Percentiles rank a stretch among this genome's conserved stretches.
Evolutionary conservation across 2,329 filamentous ascomycete species (phyloP).

Genomic region (Plenodomus biglobosus): DNA sequence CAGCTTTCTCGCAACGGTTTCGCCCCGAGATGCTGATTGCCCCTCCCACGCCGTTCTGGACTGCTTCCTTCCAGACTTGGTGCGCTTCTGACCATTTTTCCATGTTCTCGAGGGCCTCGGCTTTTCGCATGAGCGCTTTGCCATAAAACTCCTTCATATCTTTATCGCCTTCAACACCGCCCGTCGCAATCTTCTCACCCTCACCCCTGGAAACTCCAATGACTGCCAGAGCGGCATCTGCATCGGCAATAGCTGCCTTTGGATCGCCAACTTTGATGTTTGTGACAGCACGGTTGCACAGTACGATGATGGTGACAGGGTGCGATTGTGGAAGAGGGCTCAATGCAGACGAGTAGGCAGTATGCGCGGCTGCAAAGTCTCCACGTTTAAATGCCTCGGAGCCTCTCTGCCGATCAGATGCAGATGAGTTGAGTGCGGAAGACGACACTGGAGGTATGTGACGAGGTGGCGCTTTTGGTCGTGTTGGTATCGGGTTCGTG

Average conservation of each 20-base stretch:
- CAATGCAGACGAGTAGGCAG: constrained; percentile 77
- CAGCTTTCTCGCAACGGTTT: constrained; percentile 83
- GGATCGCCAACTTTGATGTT: constrained; percentile 89
- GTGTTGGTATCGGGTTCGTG: constrained; percentile 46
- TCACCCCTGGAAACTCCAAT: constrained; percentile 81
- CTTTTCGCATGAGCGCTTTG: constrained; percentile 91
- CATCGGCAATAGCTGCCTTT: constrained; percentile 81
- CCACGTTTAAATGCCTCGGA: constrained; percentile 91
- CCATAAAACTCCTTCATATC: constrained; percentile 93
- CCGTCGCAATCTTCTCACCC: constrained; percentile 74
- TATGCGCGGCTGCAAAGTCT: constrained; percentile 84
- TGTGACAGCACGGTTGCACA: constrained; percentile 89
- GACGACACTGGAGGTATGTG: constrained; percentile 68
- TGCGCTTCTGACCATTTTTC: constrained; percentile 90
- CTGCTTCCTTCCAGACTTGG: constrained; percentile 75
- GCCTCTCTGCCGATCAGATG: constrained; percentile 75
- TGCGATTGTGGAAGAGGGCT: constrained; percentile 73
- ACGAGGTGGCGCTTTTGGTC: constrained; percentile 56
- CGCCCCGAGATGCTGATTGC: constrained; percentile 80
- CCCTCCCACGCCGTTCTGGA: constrained; percentile 85
- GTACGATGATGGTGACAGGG: constrained; percentile 81
- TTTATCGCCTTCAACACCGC: constrained; percentile 61
- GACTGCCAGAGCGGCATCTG: constrained; percentile 74
- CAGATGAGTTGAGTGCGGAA: constrained; percentile 71
- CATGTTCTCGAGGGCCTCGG: constrained; percentile 92